A percentile compares a stretch with the other conserved stretches of the same genome.
Evolutionary conservation across 2,329 filamentous ascomycete species (phyloP).

Genomic region (Penicillium sclerotiorum): DNA sequence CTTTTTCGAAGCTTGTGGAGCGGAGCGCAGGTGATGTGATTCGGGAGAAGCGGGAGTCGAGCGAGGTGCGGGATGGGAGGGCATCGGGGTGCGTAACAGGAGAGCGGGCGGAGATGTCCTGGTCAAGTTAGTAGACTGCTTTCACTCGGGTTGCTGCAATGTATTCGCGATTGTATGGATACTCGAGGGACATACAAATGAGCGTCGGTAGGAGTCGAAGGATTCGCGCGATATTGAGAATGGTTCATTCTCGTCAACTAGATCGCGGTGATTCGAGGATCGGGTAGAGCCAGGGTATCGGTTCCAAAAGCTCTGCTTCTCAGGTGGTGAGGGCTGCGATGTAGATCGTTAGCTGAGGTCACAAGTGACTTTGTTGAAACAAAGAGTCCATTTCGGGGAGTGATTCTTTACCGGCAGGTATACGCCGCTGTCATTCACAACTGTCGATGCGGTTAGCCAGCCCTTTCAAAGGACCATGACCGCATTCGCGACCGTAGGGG

Average conservation of each 20-base stretch:
- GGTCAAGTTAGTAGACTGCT: conserved; percentile 8
- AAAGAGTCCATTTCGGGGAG: too few relatives aligned
- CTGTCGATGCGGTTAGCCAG: conserved; percentile 53
- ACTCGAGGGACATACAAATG: conserved; percentile 77
- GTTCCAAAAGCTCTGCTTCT: conserved; percentile 80
- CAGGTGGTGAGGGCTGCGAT: conserved; percentile 77
- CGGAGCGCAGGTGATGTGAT: conserved; percentile 65
- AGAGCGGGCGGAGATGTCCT: conserved; percentile 90
- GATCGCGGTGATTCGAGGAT: conserved; percentile 62
- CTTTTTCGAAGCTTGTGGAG: conserved; percentile 60
- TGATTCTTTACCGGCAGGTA: conserved; percentile 76
- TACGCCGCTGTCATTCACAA: conserved; percentile 93
- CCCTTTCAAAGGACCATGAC: too few relatives aligned
- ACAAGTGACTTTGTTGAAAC: too few relatives aligned
- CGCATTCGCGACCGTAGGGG: too few relatives aligned
- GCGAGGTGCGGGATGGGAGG: conserved; percentile 70
- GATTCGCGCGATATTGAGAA: conserved; percentile 96
- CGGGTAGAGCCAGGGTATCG: conserved; percentile 52
- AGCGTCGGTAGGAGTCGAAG: conserved; percentile 93
- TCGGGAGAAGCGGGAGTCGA: conserved; percentile 72
- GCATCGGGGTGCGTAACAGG: conserved; percentile 66
- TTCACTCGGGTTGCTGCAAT: too few relatives aligned
- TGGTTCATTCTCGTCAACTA: conserved; percentile 81
- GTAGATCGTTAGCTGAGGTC: background rate
- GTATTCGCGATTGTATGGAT: too few relatives aligned